phyloP scores from a whole-genome alignment of 2,329 filamentous ascomycete species.

The Verticillium klebahnii region DNA sequence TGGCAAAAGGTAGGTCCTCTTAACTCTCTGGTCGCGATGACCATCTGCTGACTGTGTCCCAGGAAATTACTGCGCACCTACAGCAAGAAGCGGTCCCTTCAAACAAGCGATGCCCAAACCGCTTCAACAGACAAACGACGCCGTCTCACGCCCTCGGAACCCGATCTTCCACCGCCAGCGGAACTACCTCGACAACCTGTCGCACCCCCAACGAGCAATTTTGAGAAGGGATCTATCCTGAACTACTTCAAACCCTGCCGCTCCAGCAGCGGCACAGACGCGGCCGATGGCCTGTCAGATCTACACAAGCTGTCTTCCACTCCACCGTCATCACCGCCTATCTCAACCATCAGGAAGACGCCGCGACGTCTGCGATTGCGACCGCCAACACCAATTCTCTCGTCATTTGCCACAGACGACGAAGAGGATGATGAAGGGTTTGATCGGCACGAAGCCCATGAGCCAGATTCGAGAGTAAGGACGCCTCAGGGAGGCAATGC shows the following conservation, averaged over 20 bases:
- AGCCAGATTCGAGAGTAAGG: neutral
- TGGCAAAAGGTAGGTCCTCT: too few species aligned
- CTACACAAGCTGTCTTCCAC: constrained; percentile 12
- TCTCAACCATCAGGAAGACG: constrained; percentile 5
- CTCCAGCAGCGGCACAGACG: constrained; percentile 6
- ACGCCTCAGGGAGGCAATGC: neutral
- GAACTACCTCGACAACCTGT: neutral
- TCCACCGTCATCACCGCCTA: constrained; percentile 17
- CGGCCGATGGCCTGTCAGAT: constrained; percentile 7
- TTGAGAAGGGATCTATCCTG: constrained; percentile 31
- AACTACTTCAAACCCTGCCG: constrained; percentile 33
- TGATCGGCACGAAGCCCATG: neutral
- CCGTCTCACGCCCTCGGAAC: constrained; percentile 18
- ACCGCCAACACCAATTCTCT: constrained; percentile 5
- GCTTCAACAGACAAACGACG: constrained; percentile 8
- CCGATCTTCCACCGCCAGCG: neutral
- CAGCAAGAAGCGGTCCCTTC: neutral
- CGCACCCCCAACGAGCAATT: constrained; percentile 5
- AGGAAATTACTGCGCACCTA: constrained; percentile 2
- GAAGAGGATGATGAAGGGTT: neutral
- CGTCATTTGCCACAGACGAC: neutral
- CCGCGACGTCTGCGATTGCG: constrained; percentile 12
- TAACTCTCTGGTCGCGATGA: too few species aligned
- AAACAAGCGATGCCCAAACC: neutral
- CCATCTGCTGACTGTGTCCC: neutral